These are phyloP conservation scores for Debaryomyces psychrophilus DNA, from an alignment of 1,139 yeast genomes.

Conservation along the genomic window DNA sequence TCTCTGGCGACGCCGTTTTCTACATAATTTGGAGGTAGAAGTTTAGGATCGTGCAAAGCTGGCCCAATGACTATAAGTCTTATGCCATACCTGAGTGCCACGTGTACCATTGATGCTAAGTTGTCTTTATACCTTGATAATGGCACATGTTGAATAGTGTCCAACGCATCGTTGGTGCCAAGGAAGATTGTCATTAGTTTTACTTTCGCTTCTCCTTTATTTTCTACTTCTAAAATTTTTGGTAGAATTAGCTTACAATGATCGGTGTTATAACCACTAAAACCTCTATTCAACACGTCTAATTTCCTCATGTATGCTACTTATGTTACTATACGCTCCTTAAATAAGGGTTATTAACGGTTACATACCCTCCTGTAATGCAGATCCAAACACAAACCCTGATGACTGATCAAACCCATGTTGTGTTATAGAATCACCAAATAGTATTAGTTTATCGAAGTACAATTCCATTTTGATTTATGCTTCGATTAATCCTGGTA, in stretches of 20 bases:
- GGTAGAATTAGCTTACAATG: constrained; percentile 54
- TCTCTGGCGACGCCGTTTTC: constrained; percentile 16
- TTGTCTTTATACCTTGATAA: constrained; percentile 52
- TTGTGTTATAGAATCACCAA: constrained; percentile 75
- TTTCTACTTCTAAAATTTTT: constrained; percentile 47
- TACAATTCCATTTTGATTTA: constrained; percentile 17
- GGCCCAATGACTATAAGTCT: constrained; percentile 65
- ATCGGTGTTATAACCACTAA: constrained; percentile 60
- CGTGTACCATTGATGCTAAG: constrained; percentile 40
- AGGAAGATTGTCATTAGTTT: constrained; percentile 61
- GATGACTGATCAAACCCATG: constrained; percentile 39
- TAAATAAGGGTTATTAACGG: not conserved
- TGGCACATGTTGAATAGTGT: constrained; percentile 56
- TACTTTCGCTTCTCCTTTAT: constrained; percentile 27
- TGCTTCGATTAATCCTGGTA: not conserved
- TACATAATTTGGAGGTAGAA: constrained; percentile 10
- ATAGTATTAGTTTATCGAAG: constrained; percentile 54
- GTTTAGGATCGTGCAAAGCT: constrained; percentile 51
- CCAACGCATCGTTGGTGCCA: constrained; percentile 75
- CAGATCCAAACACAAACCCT: constrained; percentile 56
- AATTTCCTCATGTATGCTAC: constrained; percentile 48
- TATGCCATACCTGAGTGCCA: constrained; percentile 43
- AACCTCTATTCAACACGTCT: constrained; percentile 64
- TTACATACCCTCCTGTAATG: constrained; percentile 36
- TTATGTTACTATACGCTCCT: not conserved